Evolutionary conservation across 768 basidiomycete genomes (phyloP).

Genomic region (Rhodotorula kratochvilovae): DNA sequence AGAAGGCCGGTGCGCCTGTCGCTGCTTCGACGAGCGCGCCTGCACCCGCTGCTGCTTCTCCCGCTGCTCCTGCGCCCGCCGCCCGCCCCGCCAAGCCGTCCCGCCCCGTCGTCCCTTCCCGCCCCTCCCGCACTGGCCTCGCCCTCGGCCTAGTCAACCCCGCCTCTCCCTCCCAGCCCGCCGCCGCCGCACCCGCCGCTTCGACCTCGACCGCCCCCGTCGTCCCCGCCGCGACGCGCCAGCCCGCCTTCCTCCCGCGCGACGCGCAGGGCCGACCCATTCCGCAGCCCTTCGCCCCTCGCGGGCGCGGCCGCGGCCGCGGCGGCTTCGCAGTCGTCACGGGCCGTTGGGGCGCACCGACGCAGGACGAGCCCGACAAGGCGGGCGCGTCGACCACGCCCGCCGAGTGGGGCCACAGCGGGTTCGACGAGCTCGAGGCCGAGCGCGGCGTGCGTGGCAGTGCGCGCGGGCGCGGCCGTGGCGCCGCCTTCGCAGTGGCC

Average conservation of each 20-base stretch:
- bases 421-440: conserved; percentile 78
- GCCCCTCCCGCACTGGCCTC: conserved; percentile 12
- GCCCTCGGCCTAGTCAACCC: conserved; percentile 18
- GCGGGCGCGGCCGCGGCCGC: not conserved
- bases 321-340: not conserved
- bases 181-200: not conserved
- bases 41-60: not conserved
- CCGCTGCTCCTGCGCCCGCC: not conserved
- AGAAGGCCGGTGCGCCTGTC: not conserved
- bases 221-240: not conserved
- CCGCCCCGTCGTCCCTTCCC: conserved; percentile 14
- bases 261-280: not conserved
- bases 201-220: not conserved
- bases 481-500: too few relatives aligned
- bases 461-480: not conserved
- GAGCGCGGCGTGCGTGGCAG: conserved; percentile 48
- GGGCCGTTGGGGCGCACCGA: not conserved
- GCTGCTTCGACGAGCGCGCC: not conserved
- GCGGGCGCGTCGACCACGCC: not conserved
- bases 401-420: conserved; percentile 74
- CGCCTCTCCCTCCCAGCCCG: not conserved
- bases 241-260: not conserved
- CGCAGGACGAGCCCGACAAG: not conserved
- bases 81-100: not conserved
- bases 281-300: not conserved